phyloP scores from a whole-genome alignment of 345 rosid genomes.

The Orychophragmus violaceus region DNA sequence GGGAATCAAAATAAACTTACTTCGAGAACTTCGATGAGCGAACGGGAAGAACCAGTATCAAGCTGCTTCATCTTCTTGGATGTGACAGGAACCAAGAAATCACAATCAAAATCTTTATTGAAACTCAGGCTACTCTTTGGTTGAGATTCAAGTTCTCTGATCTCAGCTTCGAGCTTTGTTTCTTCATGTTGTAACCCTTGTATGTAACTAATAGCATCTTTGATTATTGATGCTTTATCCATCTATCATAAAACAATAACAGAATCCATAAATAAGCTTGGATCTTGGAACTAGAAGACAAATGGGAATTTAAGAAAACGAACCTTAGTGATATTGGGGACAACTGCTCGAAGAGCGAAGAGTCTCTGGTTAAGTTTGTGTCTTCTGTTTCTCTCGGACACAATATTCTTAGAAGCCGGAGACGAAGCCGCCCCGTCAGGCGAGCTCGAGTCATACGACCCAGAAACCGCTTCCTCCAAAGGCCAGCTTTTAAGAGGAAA shows the following conservation, averaged over 20 bases:
- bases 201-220: slow-evolving; percentile 88
- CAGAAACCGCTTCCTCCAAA: slow-evolving; percentile 48
- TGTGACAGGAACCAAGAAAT: slow-evolving; percentile 46
- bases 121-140: slow-evolving; percentile 33
- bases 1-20: slow-evolving; percentile 9
- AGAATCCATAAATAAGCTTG: background rate
- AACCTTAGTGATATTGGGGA: slow-evolving; percentile 93
- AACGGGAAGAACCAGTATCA: slow-evolving; percentile 35
- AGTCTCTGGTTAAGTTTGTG: slow-evolving; percentile 88
- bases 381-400: slow-evolving; percentile 84
- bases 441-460: slow-evolving; percentile 84
- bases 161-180: slow-evolving; percentile 57
- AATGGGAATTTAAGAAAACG: background rate
- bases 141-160: slow-evolving; percentile 63
- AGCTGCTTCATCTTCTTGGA: slow-evolving; percentile 69
- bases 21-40: slow-evolving; percentile 62
- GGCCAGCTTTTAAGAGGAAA: slow-evolving; percentile 37
- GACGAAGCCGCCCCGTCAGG: slow-evolving; percentile 82
- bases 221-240: slow-evolving; percentile 99
- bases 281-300: background rate
- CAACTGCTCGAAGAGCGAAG: slow-evolving; percentile 88
- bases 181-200: slow-evolving; percentile 80
- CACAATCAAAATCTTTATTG: slow-evolving; percentile 46
- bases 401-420: slow-evolving; percentile 80
- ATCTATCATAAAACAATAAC: slow-evolving; percentile 39